These are phyloP conservation scores for Xerocomus spinulosus DNA, from an alignment of 768 basidiomycete species.

Conservation along the genomic window DNA sequence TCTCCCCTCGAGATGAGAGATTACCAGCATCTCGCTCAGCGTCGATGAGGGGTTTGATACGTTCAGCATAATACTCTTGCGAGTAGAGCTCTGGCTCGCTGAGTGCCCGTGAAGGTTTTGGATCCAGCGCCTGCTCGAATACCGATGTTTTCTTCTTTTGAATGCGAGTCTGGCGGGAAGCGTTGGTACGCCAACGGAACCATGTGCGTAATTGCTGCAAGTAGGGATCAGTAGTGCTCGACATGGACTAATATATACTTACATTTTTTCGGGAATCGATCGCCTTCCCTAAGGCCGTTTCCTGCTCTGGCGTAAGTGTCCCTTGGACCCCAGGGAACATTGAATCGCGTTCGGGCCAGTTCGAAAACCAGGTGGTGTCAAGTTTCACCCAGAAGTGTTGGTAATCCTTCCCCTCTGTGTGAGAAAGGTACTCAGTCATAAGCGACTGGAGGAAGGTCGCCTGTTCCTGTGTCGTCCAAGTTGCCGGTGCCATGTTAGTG, in stretches of 20 bases:
- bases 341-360: background rate
- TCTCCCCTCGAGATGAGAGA: background rate
- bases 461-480: background rate
- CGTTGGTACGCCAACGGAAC: background rate
- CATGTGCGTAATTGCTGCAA: background rate
- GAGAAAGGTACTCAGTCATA: background rate
- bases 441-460: background rate
- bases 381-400: background rate
- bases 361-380: background rate
- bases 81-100: background rate
- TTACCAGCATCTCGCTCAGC: conserved; percentile 1
- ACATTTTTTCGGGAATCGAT: background rate
- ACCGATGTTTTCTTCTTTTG: background rate
- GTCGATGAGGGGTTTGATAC: background rate
- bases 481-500: background rate
- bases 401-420: background rate
- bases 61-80: background rate
- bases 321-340: background rate
- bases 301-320: background rate
- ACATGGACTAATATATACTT: background rate
- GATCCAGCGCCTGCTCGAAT: background rate
- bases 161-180: background rate
- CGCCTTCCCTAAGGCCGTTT: background rate
- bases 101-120: background rate
- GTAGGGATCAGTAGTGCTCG: background rate